A percentile compares a stretch with the other conserved stretches of the same genome.
phyloP scores from a whole-genome alignment of 164 flowering plant genomes.

The Chimonanthus praecox region DNA sequence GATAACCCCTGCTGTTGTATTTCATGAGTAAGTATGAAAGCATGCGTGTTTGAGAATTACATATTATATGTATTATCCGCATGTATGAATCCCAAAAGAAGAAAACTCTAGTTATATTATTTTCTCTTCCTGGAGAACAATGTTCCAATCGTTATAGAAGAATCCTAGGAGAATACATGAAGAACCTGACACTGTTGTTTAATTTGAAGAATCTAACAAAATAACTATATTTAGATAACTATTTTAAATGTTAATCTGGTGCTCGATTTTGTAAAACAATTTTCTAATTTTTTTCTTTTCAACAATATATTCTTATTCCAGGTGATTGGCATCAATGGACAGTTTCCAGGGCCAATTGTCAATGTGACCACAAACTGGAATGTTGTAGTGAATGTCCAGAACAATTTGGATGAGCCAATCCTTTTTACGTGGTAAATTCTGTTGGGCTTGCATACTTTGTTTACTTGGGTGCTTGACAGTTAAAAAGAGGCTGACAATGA shows the following conservation, averaged over 20 bases:
- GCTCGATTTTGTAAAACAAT: not conserved
- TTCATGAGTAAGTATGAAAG: too few species aligned
- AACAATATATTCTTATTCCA: constrained; percentile 20
- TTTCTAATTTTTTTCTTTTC: constrained; percentile 1
- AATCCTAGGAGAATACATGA: too few species aligned
- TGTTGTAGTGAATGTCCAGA: constrained; percentile 81
- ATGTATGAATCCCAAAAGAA: too few species aligned
- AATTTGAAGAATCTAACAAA: too few species aligned
- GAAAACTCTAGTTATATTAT: too few species aligned
- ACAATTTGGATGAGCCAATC: constrained; percentile 81
- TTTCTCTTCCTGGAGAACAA: too few species aligned
- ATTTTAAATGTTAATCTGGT: not conserved
- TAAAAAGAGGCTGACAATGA: constrained; percentile 3
- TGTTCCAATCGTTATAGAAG: too few species aligned
- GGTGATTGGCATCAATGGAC: constrained; percentile 84
- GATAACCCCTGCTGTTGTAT: too few species aligned
- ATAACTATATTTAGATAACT: too few species aligned
- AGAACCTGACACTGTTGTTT: too few species aligned
- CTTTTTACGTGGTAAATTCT: constrained; percentile 76
- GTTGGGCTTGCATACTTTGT: not conserved
- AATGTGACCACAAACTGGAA: constrained; percentile 95
- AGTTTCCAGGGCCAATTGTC: constrained; percentile 88
- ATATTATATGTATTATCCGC: too few species aligned
- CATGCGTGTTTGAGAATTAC: too few species aligned
- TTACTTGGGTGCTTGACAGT: not conserved